Conservation (phyloP, 306 rosid genomes). For the Canavalia ensiformis region DNA sequence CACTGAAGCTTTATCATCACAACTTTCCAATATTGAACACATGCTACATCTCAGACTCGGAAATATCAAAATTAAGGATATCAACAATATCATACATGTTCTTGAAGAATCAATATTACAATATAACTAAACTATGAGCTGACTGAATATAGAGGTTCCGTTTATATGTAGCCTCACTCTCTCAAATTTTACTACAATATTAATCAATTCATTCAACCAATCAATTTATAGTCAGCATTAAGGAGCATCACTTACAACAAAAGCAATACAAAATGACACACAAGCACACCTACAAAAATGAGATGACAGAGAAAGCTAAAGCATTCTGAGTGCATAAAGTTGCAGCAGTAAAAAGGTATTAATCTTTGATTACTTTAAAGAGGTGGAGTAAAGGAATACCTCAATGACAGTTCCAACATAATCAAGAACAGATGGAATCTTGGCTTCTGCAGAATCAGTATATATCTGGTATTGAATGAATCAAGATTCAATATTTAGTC, state of each 20-base stretch:
- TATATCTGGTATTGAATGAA: conserved; percentile 70
- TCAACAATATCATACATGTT: neutral
- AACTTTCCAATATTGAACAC: conserved; percentile 22
- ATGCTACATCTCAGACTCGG: neutral
- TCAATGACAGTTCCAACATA: conserved; percentile 90
- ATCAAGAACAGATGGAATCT: conserved; percentile 92
- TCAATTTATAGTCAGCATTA: neutral
- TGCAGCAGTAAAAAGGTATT: conserved; percentile 28
- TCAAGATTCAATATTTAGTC: conserved; percentile 28
- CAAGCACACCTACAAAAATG: conserved; percentile 27
- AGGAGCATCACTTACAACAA: conserved; percentile 9
- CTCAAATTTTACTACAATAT: neutral
- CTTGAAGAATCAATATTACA: conserved; percentile 18
- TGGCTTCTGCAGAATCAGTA: conserved; percentile 94
- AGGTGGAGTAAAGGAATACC: conserved; percentile 57
- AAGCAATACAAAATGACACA: neutral
- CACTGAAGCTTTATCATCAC: conserved; percentile 32
- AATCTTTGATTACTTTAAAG: conserved; percentile 30
- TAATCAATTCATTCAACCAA: conserved; percentile 33
- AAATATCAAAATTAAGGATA: conserved; percentile 17
- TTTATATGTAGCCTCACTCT: neutral
- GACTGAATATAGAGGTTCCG: conserved; percentile 5
- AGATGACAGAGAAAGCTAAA: conserved; percentile 27
- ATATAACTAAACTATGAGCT: neutral
- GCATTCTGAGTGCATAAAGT: conserved; percentile 19